Evolutionary conservation across 148 eudicot species (phyloP).

Genomic region (Persicaria maculosa): DNA sequence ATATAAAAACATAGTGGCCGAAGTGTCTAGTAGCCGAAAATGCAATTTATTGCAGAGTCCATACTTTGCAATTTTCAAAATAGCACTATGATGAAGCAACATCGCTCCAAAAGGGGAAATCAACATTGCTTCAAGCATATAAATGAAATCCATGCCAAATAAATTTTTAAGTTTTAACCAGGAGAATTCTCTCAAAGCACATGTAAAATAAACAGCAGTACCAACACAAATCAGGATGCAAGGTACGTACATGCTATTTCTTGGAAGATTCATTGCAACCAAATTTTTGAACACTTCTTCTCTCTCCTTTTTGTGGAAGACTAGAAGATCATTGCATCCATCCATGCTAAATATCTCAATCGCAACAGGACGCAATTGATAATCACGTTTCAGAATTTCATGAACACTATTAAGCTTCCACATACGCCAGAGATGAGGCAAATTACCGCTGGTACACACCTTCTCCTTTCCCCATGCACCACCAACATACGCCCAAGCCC

Average conservation of each 20-base stretch:
- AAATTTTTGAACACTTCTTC: conserved; percentile 95
- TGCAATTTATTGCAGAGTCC: conserved; percentile 3
- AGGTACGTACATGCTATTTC: conserved; percentile 88
- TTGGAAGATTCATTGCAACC: conserved; percentile 94
- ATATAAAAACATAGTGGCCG: background rate
- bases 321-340: conserved; percentile 95
- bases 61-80: background rate
- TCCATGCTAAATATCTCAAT: conserved; percentile 98
- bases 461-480: conserved; percentile 99
- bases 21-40: background rate
- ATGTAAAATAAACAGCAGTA: conserved; percentile 2
- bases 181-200: background rate
- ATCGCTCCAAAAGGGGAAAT: background rate
- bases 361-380: conserved; percentile 98
- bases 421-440: conserved; percentile 92
- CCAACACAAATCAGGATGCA: conserved; percentile 4
- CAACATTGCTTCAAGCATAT: background rate
- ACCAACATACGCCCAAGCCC: conserved; percentile 98
- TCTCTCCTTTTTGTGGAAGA: conserved; percentile 98
- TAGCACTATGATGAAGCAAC: background rate
- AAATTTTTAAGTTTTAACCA: background rate
- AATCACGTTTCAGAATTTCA: conserved; percentile 96
- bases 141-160: background rate
- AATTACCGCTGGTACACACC: conserved; percentile 58
- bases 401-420: conserved; percentile 99